Base-by-base conservation (phyloP, 345 rosid species). In the Boechera divaricarpa region DNA sequence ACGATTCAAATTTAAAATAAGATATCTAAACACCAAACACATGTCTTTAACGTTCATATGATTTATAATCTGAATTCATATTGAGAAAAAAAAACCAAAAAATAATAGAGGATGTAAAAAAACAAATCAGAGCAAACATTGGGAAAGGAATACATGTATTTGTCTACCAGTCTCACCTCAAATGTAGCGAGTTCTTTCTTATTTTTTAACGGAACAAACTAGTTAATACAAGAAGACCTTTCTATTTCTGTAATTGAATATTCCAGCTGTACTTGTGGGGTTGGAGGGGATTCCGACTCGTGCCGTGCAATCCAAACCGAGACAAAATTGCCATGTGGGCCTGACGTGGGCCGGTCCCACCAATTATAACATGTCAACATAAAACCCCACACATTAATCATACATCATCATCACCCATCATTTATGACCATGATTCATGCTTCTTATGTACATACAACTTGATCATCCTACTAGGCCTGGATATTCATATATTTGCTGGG, bases 281-380 rank as follows among this genome's bases (percentile, higher is more conserved):
- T 16, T 4, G 41, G 36, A 51, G 70, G 75, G 38, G 48, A 66
- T 21, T 21, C 24, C 1, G 51, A 70, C 36, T 67, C 65, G 74
- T 80, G 75, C 59, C 79, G 71, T 77, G 79, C 68, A 69, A 47
- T 56, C 63, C 36, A 74, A 75, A 67, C 57, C 24, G 35, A 63
- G 62, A 56, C 55, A 47, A 56, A 52, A 26, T 45, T 61, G 49
- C 74, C 81, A 81, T 53, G 82, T 68, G 72, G 69, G 16, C 18
- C 60, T 75, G 80, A 78, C 74, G 81, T 70, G 81, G 73, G 28
- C 45, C 2, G 79, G 74, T 68, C 86, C 82, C 69, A 73, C 65
- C 33, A 9, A 53, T 47, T 36, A 63, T 47, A 54, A 35, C 75
- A 77, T 53, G 58, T 53, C 74, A 62, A 69, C 67, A 45, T 62